Percentiles rank a stretch among this genome's conserved stretches.
phyloP scores from a whole-genome alignment of 2,329 filamentous ascomycete species.

The Fusarium haematococcum region DNA sequence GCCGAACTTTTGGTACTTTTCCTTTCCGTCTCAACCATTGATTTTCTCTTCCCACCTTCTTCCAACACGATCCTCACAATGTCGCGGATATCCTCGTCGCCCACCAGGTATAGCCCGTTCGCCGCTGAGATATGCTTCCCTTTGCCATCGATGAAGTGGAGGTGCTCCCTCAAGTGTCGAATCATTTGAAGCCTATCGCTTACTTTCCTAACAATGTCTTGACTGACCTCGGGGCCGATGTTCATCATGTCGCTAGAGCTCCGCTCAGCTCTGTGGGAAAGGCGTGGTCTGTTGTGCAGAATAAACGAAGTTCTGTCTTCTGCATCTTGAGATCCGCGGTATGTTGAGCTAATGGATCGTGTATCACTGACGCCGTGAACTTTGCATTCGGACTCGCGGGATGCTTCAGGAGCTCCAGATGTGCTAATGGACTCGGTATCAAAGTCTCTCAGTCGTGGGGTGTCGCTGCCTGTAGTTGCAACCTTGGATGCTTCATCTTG shows the following conservation, averaged over 20 bases:
- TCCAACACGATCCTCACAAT: conserved; percentile 37
- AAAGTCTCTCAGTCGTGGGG: conserved; percentile 1
- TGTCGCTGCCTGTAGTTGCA: conserved; percentile 33
- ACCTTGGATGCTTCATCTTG: conserved; percentile 27
- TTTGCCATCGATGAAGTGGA: conserved; percentile 22
- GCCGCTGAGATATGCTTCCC: conserved; percentile 22
- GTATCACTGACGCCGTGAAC: conserved; percentile 38
- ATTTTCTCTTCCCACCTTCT: conserved; percentile 20
- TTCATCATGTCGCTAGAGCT: conserved; percentile 11
- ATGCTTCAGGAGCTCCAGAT: neutral
- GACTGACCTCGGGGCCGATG: conserved; percentile 10
- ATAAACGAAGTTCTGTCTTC: neutral
- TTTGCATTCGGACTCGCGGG: neutral
- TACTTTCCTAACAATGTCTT: conserved; percentile 33
- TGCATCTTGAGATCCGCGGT: conserved; percentile 24
- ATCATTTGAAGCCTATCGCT: conserved; percentile 34
- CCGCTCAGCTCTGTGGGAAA: neutral
- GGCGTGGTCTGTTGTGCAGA: neutral
- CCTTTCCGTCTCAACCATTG: neutral
- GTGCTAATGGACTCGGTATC: conserved; percentile 4
- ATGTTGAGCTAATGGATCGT: conserved; percentile 22
- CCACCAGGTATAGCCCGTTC: conserved; percentile 37
- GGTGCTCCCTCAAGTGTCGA: conserved; percentile 26
- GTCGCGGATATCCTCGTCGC: conserved; percentile 39
- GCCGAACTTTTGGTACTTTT: conserved; percentile 11